Percentiles rank a stretch among this genome's conserved stretches.
Evolutionary conservation across 805 yeast species (phyloP).

Genomic region (Blastobotrys muscicola): DNA sequence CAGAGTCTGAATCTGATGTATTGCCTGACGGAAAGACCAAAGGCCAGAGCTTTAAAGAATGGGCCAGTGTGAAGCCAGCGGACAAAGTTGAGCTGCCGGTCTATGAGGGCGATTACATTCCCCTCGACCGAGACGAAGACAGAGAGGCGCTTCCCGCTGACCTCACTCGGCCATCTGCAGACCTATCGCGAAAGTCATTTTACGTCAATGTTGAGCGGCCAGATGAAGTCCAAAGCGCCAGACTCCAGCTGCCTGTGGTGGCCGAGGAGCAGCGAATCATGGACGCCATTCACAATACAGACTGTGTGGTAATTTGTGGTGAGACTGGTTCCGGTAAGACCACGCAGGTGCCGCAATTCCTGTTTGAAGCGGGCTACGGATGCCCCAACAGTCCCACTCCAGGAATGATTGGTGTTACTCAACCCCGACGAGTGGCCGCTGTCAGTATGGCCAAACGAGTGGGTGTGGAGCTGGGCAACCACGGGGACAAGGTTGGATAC

Average conservation of each 20-base stretch:
- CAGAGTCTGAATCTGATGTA: conserved; percentile 4
- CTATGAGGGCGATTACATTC: conserved; percentile 41
- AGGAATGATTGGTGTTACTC: conserved; percentile 95
- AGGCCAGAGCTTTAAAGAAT: conserved; percentile 66
- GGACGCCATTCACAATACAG: conserved; percentile 93
- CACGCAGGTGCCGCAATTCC: conserved; percentile 94
- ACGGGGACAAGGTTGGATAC: conserved; percentile 75
- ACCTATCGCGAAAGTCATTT: conserved; percentile 47
- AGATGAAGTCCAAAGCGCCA: conserved; percentile 51
- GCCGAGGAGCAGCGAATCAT: conserved; percentile 85
- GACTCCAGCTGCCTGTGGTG: conserved; percentile 77
- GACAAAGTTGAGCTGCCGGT: conserved; percentile 47
- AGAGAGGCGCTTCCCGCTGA: conserved; percentile 59
- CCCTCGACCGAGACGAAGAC: conserved; percentile 60
- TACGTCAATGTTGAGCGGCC: conserved; percentile 61
- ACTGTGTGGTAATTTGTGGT: conserved; percentile 86
- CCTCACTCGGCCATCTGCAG: conserved; percentile 46
- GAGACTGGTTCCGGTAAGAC: conserved; percentile 99
- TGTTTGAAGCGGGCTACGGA: conserved; percentile 90
- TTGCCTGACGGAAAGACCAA: conserved; percentile 16
- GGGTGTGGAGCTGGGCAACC: conserved; percentile 61
- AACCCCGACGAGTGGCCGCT: conserved; percentile 85
- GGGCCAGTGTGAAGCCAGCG: conserved; percentile 77
- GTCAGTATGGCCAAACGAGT: conserved; percentile 80
- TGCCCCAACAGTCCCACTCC: conserved; percentile 49